Base-by-base conservation (phyloP, 148 eudicot genomes). In the Oxyria digyna region DNA sequence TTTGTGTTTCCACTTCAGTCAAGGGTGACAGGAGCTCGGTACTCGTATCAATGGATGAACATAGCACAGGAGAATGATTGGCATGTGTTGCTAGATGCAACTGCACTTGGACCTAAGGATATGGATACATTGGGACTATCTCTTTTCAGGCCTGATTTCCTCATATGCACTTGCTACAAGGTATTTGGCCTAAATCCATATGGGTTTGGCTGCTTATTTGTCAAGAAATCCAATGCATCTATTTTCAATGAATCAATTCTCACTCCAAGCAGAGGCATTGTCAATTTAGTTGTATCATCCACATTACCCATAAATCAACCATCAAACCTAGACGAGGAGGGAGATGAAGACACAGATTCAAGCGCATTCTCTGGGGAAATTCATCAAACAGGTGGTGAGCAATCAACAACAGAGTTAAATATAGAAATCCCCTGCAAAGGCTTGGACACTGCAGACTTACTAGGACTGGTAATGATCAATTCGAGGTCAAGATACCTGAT, bases 11-110 rank as follows among this genome's bases (percentile, higher is more conserved):
- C 92, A 42, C 89, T 91, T 46, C 97, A 91, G 43, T 95, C 97
- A 3, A 81, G 93, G 74, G 80, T 84, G 66, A 95, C 84, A 20
- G 99, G 99, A 42, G 81, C 91, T 1, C 83, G 89, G 72, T 91
- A 95, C 69, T 95, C 99, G n/a, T 90, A 88, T 63, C 97, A 91
- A 35, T 95, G 99, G 99, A 95, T 95, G 97, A 87, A 76, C 32
- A 67, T 78, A 69, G 99, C 99, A 11, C 97, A 87, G 62, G 96
- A 91, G 50, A 75, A 95, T 71, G 94, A 96, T 37, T 95, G 99
- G 99, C 96, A 95, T 72, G 88, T 95, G 65, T 71, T 95, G 80
- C 85, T 95, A 26, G 99, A 95, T 71, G 89, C 93, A 31, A 91
- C 97, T 62, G 91, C 99, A 23, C 80, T 95, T 29, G 91, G 97